Conservation (phyloP, 2,329 filamentous ascomycete genomes). For the Bipolaris victoriae region DNA sequence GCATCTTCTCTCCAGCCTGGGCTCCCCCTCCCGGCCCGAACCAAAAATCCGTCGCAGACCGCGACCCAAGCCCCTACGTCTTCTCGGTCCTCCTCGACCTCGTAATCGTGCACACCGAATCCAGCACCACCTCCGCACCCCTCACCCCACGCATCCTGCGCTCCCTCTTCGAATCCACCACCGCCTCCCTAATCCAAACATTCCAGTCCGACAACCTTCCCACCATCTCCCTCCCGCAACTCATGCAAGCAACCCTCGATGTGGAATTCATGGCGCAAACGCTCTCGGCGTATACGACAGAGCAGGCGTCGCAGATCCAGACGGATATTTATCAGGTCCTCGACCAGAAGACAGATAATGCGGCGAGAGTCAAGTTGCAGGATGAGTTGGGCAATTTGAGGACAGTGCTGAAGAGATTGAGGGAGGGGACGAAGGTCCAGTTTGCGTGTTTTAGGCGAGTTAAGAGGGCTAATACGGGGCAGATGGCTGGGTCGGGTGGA, state of each 20-base stretch:
- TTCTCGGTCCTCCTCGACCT: conserved; percentile 85
- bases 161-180: conserved; percentile 83
- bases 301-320: conserved; percentile 80
- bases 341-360: conserved; percentile 86
- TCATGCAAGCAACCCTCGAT: conserved; percentile 97
- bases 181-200: conserved; percentile 77
- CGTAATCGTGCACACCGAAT: conserved; percentile 88
- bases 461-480: conserved; percentile 24
- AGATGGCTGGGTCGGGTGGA: neutral
- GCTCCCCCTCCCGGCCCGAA: conserved; percentile 59
- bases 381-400: conserved; percentile 90
- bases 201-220: conserved; percentile 64
- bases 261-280: conserved; percentile 97
- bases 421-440: conserved; percentile 47
- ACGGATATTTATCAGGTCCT: conserved; percentile 91
- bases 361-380: conserved; percentile 79
- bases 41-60: conserved; percentile 56
- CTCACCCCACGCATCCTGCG: conserved; percentile 83
- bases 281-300: conserved; percentile 85
- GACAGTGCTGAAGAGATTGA: conserved; percentile 73
- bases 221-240: conserved; percentile 75
- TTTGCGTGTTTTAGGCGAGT: conserved; percentile 46
- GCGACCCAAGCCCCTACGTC: conserved; percentile 83
- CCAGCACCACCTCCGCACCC: conserved; percentile 63
- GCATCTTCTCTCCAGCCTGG: conserved; percentile 76